phyloP scores from a whole-genome alignment of 2,329 filamentous ascomycete species.

The Aspergillus fumigatus region DNA sequence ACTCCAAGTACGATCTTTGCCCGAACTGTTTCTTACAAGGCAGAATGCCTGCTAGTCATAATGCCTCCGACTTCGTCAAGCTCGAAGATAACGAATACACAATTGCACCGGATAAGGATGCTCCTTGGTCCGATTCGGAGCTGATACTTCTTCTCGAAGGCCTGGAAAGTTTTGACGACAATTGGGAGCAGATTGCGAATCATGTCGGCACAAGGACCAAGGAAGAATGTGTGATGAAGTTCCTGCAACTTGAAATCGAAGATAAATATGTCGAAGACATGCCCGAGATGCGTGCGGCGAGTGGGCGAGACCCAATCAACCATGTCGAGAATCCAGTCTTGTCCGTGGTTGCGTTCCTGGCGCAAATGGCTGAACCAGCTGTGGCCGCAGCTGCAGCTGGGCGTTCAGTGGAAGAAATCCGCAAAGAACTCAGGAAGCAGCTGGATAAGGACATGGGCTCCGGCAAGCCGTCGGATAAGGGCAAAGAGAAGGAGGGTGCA shows the following conservation, averaged over 20 bases:
- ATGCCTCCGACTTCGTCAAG: constrained; percentile 76
- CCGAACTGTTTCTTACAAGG: constrained; percentile 84
- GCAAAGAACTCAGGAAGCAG: constrained; percentile 70
- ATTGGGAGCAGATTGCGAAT: constrained; percentile 90
- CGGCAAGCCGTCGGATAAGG: constrained; percentile 44
- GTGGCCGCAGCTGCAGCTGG: constrained; percentile 88
- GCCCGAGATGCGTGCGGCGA: constrained; percentile 61
- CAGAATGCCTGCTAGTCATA: constrained; percentile 74
- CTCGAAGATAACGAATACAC: constrained; percentile 85
- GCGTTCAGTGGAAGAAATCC: constrained; percentile 81
- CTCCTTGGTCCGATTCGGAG: constrained; percentile 88
- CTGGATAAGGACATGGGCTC: constrained; percentile 60
- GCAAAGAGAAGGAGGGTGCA: constrained; percentile 44
- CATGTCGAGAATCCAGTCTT: constrained; percentile 94
- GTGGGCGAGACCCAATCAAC: constrained; percentile 81
- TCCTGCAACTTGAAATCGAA: constrained; percentile 93
- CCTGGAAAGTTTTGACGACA: constrained; percentile 87
- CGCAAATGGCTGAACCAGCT: constrained; percentile 81
- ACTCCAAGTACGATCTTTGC: constrained; percentile 80
- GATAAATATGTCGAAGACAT: constrained; percentile 92
- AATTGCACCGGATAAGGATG: constrained; percentile 72
- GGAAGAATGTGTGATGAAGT: constrained; percentile 95
- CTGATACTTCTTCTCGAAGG: constrained; percentile 84
- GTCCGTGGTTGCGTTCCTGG: constrained; percentile 92
- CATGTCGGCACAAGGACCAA: constrained; percentile 87